A percentile compares a stretch with the other conserved stretches of the same genome.
phyloP scores from a whole-genome alignment of 2,329 filamentous ascomycete species.

The Fusarium dlaminii region DNA sequence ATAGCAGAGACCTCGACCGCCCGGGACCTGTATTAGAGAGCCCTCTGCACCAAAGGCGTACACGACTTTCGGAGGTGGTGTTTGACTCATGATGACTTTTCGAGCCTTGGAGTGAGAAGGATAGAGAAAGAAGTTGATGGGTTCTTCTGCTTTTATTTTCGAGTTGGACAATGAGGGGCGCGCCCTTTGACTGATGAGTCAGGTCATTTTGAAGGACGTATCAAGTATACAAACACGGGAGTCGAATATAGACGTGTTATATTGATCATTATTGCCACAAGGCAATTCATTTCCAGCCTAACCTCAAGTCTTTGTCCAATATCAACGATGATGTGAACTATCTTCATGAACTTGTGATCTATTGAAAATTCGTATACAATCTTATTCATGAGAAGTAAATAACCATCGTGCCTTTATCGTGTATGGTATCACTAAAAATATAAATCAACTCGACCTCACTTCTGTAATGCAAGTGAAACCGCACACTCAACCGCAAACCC shows the following conservation, averaged over 20 bases:
- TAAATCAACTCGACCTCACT: background rate
- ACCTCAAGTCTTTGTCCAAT: too few species aligned
- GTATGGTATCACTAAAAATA: background rate
- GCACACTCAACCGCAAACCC: conserved; percentile 36
- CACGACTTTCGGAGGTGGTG: background rate
- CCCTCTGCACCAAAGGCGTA: background rate
- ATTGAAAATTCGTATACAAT: background rate
- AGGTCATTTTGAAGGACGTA: background rate
- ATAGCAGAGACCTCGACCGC: background rate
- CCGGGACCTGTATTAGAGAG: background rate
- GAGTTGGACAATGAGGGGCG: background rate
- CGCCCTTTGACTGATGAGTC: background rate
- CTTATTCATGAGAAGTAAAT: too few species aligned
- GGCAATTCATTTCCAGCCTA: background rate
- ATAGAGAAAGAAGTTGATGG: background rate
- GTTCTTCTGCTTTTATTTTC: background rate
- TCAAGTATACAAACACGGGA: rapidly evolving
- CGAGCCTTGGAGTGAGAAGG: too few species aligned
- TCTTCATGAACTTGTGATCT: too few species aligned
- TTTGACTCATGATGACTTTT: background rate
- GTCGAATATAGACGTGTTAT: too few species aligned
- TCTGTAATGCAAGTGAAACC: background rate
- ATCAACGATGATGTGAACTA: too few species aligned
- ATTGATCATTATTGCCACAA: rapidly evolving
- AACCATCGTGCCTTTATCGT: rapidly evolving